phyloP scores from a whole-genome alignment of 2,329 filamentous ascomycete genomes.

The Epichloe hybrida region DNA sequence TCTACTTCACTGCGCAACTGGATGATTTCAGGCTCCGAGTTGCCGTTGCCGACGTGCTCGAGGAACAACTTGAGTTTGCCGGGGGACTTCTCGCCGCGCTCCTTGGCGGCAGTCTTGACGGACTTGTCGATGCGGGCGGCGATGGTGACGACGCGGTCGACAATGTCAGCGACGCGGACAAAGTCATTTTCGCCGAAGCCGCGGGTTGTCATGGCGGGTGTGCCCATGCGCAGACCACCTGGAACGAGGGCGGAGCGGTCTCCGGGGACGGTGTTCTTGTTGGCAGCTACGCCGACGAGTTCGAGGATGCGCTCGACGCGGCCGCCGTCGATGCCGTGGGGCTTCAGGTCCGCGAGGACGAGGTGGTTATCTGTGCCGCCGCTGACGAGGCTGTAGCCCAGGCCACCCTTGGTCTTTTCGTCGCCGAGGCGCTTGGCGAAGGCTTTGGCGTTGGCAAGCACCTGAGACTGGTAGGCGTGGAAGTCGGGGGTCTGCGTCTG shows the following conservation, averaged over 20 bases:
- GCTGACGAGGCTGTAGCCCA: constrained; percentile 80
- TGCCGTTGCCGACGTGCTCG: constrained; percentile 53
- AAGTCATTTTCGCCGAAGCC: constrained; percentile 89
- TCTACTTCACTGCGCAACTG: constrained; percentile 63
- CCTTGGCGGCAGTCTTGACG: constrained; percentile 54
- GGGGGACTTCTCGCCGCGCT: constrained; percentile 51
- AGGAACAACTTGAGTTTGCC: constrained; percentile 54
- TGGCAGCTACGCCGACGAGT: constrained; percentile 84
- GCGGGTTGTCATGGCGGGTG: constrained; percentile 93
- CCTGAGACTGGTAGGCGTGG: constrained; percentile 80
- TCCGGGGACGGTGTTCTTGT: constrained; percentile 97
- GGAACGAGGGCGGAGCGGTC: constrained; percentile 89
- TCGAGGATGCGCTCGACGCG: constrained; percentile 84
- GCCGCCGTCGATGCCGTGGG: constrained; percentile 74
- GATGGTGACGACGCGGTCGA: constrained; percentile 71
- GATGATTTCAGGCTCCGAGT: constrained; percentile 56
- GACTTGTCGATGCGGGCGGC: constrained; percentile 63
- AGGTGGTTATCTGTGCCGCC: constrained; percentile 97
- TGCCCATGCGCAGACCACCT: constrained; percentile 85
- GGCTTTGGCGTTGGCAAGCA: constrained; percentile 81
- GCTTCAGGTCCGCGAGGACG: constrained; percentile 82
- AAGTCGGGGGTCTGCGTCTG: constrained; percentile 86
- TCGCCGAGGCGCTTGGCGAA: constrained; percentile 57
- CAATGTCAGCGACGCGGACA: constrained; percentile 69
- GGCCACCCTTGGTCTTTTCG: constrained; percentile 58